Percentiles rank a stretch among this genome's conserved stretches.
Evolutionary conservation across 1,284 basidiomycete genomes (phyloP).

Genomic region (Austropuccinia psidii): DNA sequence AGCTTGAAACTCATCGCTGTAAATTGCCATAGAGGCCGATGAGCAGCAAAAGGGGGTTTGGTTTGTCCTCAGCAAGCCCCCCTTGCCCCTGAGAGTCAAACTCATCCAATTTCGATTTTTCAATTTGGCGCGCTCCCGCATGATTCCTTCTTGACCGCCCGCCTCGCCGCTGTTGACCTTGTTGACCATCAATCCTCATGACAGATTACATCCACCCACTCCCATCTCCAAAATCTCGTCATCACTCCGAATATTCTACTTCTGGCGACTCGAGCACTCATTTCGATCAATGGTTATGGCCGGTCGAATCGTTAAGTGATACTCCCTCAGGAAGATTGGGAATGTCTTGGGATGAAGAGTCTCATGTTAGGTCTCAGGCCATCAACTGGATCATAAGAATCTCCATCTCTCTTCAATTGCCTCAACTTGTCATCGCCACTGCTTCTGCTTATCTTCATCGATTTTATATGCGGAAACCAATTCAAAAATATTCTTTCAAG

Average conservation of each 20-base stretch:
- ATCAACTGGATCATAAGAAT: conserved; percentile 16
- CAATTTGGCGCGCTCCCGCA: no score
- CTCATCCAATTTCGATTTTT: no score
- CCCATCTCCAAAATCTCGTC: not conserved
- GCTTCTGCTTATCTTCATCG: conserved; percentile 43
- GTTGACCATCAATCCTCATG: not conserved
- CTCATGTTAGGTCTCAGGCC: conserved; percentile 1
- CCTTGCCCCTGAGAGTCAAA: no score
- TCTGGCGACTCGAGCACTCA: conserved; percentile 7
- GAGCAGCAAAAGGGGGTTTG: no score
- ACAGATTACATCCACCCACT: conserved; percentile 20
- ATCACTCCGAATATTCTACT: conserved; percentile 9
- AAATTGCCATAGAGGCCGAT: no score
- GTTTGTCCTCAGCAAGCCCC: no score
- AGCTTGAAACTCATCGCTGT: no score
- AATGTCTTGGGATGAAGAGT: conserved; percentile 4
- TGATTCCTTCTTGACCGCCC: no score
- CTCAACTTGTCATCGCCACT: conserved; percentile 40
- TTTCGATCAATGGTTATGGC: conserved; percentile 34
- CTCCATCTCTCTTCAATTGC: conserved; percentile 21
- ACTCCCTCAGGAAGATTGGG: conserved; percentile 17
- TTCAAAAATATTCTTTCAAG: conserved; percentile 39
- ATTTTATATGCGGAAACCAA: conserved; percentile 44
- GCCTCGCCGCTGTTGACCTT: no score
- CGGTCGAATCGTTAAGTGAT: not conserved